Percentiles rank a stretch among this genome's conserved stretches.
Evolutionary conservation across 2,329 filamentous ascomycete species (phyloP).

Genomic region (Fusarium proliferatum): DNA sequence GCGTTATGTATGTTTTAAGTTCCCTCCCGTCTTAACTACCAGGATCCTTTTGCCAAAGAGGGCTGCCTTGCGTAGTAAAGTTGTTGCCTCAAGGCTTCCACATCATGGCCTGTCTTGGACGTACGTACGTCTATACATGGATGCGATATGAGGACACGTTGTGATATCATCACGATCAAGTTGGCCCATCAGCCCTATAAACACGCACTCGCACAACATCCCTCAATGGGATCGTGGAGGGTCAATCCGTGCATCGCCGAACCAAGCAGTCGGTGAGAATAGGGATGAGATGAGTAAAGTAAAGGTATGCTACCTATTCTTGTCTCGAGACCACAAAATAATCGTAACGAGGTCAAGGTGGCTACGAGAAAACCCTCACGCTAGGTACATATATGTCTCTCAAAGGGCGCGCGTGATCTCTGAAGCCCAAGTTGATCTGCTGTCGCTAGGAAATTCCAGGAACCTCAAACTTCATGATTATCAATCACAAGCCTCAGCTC

Average conservation of each 20-base stretch:
- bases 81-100: constrained; percentile 38
- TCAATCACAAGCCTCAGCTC: constrained; percentile 17
- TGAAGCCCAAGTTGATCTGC: constrained; percentile 8
- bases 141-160: constrained; percentile 12
- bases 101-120: constrained; percentile 1
- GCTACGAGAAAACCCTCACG: constrained; percentile 24
- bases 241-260: not conserved
- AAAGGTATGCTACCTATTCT: not conserved
- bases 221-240: constrained; percentile 1
- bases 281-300: not conserved
- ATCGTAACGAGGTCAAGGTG: not conserved
- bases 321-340: not conserved
- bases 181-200: constrained; percentile 24
- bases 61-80: constrained; percentile 22
- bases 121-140: constrained; percentile 7
- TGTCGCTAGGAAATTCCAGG: constrained; percentile 21
- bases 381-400: constrained; percentile 27
- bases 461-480: constrained; percentile 20
- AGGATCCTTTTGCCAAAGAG: constrained; percentile 10
- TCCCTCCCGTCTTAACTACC: not conserved
- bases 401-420: constrained; percentile 31
- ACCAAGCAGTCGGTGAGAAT: constrained; percentile 14
- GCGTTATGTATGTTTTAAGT: constrained; percentile 18
- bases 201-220: not conserved
- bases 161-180: not conserved